Conservation (phyloP, 768 basidiomycete genomes). For the Termitomyces eurrhizus region DNA sequence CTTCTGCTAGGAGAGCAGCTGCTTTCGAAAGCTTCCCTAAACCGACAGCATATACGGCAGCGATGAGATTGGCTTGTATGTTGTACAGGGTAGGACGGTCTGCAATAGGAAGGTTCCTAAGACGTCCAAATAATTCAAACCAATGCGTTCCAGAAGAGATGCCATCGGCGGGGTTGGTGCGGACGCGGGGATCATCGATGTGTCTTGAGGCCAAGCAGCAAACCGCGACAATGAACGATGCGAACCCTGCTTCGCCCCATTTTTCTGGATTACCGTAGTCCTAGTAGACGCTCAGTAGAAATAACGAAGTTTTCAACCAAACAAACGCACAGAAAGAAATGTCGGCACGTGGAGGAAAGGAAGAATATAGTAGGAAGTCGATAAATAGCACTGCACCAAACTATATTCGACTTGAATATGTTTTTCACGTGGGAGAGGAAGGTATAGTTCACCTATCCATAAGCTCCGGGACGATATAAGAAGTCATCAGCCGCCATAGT, state of each 20-base stretch:
- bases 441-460: slow-evolving; percentile 78
- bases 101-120: slow-evolving; percentile 85
- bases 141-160: slow-evolving; percentile 89
- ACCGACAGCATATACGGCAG: slow-evolving; percentile 91
- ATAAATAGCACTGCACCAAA: slow-evolving; percentile 80
- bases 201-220: slow-evolving; percentile 91
- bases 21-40: slow-evolving; percentile 86
- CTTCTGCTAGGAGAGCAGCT: slow-evolving; percentile 81
- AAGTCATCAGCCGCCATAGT: slow-evolving; percentile 84
- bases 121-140: slow-evolving; percentile 84
- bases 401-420: slow-evolving; percentile 30
- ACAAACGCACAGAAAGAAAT: slow-evolving; percentile 63
- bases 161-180: slow-evolving; percentile 76
- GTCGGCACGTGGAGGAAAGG: slow-evolving; percentile 92
- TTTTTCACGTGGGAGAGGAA: slow-evolving; percentile 13
- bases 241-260: slow-evolving; percentile 95
- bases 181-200: slow-evolving; percentile 87
- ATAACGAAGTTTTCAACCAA: slow-evolving; percentile 4
- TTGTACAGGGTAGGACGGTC: slow-evolving; percentile 91
- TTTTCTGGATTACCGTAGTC: slow-evolving; percentile 93
- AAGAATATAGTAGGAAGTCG: slow-evolving; percentile 90
- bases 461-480: slow-evolving; percentile 80
- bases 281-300: slow-evolving; percentile 31
- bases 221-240: slow-evolving; percentile 88
- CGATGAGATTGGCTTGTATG: slow-evolving; percentile 85